phyloP scores from a whole-genome alignment of 2,329 filamentous ascomycete genomes.

The Davidsoniella virescens region DNA sequence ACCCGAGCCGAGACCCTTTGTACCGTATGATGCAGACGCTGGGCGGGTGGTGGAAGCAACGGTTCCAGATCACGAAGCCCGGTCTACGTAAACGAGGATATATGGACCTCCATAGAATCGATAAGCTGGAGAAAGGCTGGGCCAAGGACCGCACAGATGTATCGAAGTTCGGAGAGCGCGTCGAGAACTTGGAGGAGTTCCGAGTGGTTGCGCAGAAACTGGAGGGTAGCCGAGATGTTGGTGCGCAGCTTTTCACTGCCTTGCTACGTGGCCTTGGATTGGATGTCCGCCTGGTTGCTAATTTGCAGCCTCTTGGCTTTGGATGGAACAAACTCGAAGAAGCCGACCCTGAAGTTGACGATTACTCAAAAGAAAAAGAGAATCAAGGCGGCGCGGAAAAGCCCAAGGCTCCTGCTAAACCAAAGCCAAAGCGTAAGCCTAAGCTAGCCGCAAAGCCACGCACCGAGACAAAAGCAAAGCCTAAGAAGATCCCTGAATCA shows the following conservation, averaged over 20 bases:
- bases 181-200: slow-evolving; percentile 52
- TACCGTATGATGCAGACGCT: slow-evolving; percentile 60
- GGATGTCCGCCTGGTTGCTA: slow-evolving; percentile 70
- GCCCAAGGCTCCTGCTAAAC: not conserved
- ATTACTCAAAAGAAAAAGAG: not conserved
- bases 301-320: slow-evolving; percentile 72
- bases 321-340: slow-evolving; percentile 83
- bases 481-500: not conserved
- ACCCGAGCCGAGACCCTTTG: slow-evolving; percentile 71
- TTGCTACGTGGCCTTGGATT: slow-evolving; percentile 65
- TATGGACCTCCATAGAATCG: slow-evolving; percentile 57
- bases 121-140: slow-evolving; percentile 57
- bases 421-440: not conserved
- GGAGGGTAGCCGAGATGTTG: slow-evolving; percentile 71
- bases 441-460: not conserved
- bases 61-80: slow-evolving; percentile 61
- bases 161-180: slow-evolving; percentile 57
- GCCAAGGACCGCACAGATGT: slow-evolving; percentile 44
- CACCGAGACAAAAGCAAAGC: not conserved
- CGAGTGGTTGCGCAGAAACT: slow-evolving; percentile 50
- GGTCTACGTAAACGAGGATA: slow-evolving; percentile 84
- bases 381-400: not conserved
- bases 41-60: slow-evolving; percentile 75
- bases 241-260: slow-evolving; percentile 78
- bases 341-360: slow-evolving; percentile 37